These are phyloP conservation scores for Acer negundo DNA, from an alignment of 345 rosid genomes.

Conservation along the genomic window DNA sequence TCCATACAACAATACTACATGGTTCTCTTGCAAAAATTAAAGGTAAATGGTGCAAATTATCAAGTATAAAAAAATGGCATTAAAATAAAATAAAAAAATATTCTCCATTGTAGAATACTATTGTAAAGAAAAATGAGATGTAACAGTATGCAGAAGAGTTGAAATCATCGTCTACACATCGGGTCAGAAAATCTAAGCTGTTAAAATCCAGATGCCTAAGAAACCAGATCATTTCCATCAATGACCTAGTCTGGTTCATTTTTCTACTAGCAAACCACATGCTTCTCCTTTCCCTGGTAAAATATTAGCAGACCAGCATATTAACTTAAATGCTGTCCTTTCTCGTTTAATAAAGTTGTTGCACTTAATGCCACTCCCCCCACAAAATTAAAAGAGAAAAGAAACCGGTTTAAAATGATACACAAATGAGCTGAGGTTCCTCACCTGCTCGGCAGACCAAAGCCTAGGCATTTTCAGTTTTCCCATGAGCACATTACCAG, in stretches of 20 bases:
- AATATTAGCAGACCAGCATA: background rate
- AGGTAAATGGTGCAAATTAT: background rate
- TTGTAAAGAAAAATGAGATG: background rate
- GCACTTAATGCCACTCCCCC: background rate
- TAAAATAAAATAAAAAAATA: too few relatives aligned
- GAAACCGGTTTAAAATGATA: background rate
- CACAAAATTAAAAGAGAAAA: background rate
- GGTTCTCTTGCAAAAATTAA: background rate
- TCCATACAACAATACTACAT: background rate
- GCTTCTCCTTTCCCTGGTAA: background rate
- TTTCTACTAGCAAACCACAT: background rate
- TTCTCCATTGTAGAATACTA: background rate
- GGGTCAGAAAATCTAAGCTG: background rate
- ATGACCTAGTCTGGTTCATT: background rate
- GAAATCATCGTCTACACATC: background rate
- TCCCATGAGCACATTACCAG: conserved; percentile 74
- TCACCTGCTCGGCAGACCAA: conserved; percentile 96
- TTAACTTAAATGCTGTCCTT: background rate
- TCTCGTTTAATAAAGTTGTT: background rate
- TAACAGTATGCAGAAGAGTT: background rate
- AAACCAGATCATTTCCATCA: background rate
- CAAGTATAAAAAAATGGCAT: background rate
- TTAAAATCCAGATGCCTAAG: too few relatives aligned
- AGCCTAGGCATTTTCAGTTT: conserved; percentile 78
- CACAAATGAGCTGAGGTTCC: conserved; percentile 28